phyloP scores from a whole-genome alignment of 1,284 basidiomycete genomes.

The Malassezia pachydermatis region DNA sequence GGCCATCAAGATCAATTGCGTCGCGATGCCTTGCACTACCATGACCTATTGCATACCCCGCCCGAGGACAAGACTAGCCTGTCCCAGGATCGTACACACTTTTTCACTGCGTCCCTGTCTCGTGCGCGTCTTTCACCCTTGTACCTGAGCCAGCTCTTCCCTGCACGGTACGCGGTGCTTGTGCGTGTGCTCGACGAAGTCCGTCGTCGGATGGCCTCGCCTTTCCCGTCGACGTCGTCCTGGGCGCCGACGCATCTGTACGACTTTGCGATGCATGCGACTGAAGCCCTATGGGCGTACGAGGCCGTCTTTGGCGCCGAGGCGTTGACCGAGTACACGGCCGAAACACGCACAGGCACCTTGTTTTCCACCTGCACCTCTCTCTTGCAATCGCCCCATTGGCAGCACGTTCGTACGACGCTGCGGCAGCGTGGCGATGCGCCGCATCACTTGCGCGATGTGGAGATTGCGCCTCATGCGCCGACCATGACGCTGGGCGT shows the following conservation, averaged over 20 bases:
- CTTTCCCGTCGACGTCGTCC: conserved; percentile 2
- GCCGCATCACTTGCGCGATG: background rate
- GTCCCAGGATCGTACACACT: background rate
- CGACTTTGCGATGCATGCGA: conserved; percentile 30
- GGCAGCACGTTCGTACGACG: background rate
- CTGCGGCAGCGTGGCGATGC: conserved; percentile 13
- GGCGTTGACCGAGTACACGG: background rate
- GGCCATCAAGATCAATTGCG: conserved; percentile 7
- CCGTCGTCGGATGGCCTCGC: conserved; percentile 5
- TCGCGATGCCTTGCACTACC: conserved; percentile 3
- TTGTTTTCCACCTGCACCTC: conserved; percentile 1
- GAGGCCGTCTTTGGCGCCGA: conserved; percentile 24
- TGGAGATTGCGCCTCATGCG: background rate
- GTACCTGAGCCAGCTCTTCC: conserved; percentile 11
- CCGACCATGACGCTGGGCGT: conserved; percentile 57
- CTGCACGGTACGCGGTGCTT: conserved; percentile 16
- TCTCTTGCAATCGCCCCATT: background rate
- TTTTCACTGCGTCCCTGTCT: conserved; percentile 1
- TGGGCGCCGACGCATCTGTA: conserved; percentile 31
- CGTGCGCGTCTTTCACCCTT: conserved; percentile 6
- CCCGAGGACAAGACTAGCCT: conserved; percentile 1
- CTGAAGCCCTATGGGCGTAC: conserved; percentile 41
- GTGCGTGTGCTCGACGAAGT: conserved; percentile 15
- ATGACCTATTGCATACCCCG: background rate
- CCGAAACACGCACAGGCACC: conserved; percentile 3